Conservation (phyloP, 768 basidiomycete species). For the Lactarius sp. region DNA sequence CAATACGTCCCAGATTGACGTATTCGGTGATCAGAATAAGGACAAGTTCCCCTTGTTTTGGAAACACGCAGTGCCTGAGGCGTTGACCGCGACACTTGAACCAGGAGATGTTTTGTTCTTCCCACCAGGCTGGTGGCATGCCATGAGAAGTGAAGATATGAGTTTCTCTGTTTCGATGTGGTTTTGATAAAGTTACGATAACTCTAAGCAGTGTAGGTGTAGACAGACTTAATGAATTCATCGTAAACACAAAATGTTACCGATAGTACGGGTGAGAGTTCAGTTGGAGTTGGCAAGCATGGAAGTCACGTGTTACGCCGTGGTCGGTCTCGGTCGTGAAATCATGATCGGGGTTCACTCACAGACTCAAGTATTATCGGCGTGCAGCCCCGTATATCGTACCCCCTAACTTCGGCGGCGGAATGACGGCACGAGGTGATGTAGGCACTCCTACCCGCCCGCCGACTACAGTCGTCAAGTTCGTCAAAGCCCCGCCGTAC, state of each 20-base stretch:
- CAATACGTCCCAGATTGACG: slow-evolving; percentile 82
- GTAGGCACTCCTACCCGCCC: slow-evolving; percentile 10
- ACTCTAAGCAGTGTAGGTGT: neutral
- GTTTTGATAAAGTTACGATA: slow-evolving; percentile 50
- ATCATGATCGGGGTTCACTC: neutral
- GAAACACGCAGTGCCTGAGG: slow-evolving; percentile 50
- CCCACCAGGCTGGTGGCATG: slow-evolving; percentile 94
- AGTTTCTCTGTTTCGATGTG: slow-evolving; percentile 91
- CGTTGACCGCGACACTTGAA: slow-evolving; percentile 57
- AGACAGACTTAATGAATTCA: too few species aligned
- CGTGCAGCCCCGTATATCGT: slow-evolving; percentile 16
- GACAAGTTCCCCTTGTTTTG: slow-evolving; percentile 48
- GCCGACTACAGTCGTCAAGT: slow-evolving; percentile 12
- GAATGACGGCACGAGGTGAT: slow-evolving; percentile 17
- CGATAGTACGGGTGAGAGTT: too few species aligned
- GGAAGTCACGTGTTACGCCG: slow-evolving; percentile 1
- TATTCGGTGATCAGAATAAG: slow-evolving; percentile 46
- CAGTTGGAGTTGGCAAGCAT: too few species aligned
- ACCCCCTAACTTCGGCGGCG: neutral
- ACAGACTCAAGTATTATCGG: slow-evolving; percentile 18
- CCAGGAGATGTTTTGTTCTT: slow-evolving; percentile 88
- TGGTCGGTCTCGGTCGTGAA: too few species aligned
- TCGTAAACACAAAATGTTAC: too few species aligned
- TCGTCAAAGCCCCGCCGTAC: slow-evolving; percentile 1
- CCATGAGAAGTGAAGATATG: slow-evolving; percentile 74